Conservation (phyloP, 2,329 filamentous ascomycete species). For the Atkinsonella hypoxylon region DNA sequence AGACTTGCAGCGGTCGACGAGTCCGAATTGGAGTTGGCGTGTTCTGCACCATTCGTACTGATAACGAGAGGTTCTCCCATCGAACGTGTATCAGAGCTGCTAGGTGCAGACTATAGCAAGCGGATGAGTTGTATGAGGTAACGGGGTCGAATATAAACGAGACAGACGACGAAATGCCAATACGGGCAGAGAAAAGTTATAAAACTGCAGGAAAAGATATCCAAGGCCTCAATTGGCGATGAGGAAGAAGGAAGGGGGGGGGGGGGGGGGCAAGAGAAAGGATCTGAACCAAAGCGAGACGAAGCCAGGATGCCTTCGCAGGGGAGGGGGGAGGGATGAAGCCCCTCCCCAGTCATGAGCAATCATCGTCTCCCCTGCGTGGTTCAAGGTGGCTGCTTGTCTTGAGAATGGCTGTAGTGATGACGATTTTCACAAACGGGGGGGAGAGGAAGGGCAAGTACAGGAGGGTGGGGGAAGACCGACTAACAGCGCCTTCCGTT, state of each 20-base stretch:
- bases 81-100: conserved; percentile 22
- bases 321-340: not conserved
- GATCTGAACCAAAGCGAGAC: not conserved
- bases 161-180: not conserved
- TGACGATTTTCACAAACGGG: not conserved
- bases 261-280: conserved; percentile 1
- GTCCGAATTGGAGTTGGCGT: conserved; percentile 26
- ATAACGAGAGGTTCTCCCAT: conserved; percentile 28
- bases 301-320: not conserved
- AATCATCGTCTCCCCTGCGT: not conserved
- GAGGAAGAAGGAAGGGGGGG: not conserved
- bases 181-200: not conserved
- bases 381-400: not conserved
- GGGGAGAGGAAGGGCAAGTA: not conserved
- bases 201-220: not conserved
- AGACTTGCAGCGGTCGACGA: conserved; percentile 22
- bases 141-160: not conserved
- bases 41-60: conserved; percentile 29
- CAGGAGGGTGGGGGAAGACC: not conserved
- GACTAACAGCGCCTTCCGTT: conserved; percentile 5
- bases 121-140: conserved; percentile 5
- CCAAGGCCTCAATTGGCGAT: not conserved
- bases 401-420: not conserved
- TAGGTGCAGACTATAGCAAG: conserved; percentile 4
- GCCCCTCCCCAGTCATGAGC: not conserved